Evolutionary conservation across 1,139 yeast genomes (phyloP), one percentile per base, ranked within the genome.

Genomic region (Geotrichum aggregatum): DNA sequence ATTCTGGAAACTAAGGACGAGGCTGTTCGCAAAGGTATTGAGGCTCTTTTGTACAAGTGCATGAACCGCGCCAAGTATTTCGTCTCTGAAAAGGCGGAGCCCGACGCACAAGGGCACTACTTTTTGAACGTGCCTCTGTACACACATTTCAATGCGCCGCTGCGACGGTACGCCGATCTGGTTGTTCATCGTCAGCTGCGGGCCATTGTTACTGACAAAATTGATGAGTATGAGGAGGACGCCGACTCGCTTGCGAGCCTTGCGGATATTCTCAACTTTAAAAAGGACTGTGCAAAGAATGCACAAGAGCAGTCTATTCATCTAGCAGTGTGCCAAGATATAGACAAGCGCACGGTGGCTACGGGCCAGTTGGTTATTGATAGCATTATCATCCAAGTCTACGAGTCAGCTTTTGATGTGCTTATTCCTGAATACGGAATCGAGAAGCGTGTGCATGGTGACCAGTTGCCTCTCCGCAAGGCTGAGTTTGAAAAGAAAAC

Each of bases 251-350:
- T 91, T 61, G 84, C 86, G 64, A 84, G 88, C 58, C 78, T 86
- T 36, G 86, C 95, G 13, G 97, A 92, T 63, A 89, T 88, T 67
- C 91, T 97, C 71, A 89, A 89, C 63, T 91, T 92, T 76, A 89
- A 91, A 70, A 88, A 89, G 68, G 98, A 92, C 65, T 91, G 96
- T 68, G 95, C 98, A 1, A 83, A 82, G 57, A 82, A 80, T 61
- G 97, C 97, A 0, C 98, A 92, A 70, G 96, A 88, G 61, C 98
- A 92, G 70, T 92, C 96, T 6, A 81, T 91, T 52, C 98, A 92
- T 67, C 76, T 92, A 60, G 75, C 85, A 54, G 74, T 91, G 50
- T 87, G 95, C 50, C 95, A 89, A 67, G 83, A 89, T 1, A 84
- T 92, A 54, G 86, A 85, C 65, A 87, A 83, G 47, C 78, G 87